phyloP scores from a whole-genome alignment of 2,329 filamentous ascomycete species.

The Penicillium concentricum region DNA sequence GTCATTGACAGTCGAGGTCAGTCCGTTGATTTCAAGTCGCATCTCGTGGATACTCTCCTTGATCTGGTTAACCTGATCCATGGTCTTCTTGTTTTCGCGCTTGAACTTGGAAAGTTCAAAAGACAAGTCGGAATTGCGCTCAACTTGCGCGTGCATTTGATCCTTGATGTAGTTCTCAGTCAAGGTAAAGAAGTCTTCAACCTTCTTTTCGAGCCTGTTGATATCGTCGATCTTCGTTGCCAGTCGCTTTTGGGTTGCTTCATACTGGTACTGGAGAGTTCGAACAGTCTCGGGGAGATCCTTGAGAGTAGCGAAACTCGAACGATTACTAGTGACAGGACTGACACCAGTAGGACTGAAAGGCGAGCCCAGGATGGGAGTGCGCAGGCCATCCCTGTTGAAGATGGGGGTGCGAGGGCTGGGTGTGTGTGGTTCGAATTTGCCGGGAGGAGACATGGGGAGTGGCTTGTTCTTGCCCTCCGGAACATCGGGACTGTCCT shows the following conservation, averaged over 20 bases:
- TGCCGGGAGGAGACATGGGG: not conserved
- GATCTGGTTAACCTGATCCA: not conserved
- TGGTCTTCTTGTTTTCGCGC: not conserved
- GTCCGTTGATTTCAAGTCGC: conserved; percentile 6
- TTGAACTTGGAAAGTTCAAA: not conserved
- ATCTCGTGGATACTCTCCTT: conserved; percentile 3
- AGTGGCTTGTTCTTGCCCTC: conserved; percentile 1
- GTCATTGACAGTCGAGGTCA: conserved; percentile 5
- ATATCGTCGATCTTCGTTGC: not conserved
- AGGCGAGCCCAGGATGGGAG: not conserved
- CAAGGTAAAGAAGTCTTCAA: not conserved
- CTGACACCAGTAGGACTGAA: not conserved
- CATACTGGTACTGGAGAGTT: not conserved
- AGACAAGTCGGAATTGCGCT: not conserved
- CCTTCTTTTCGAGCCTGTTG: not conserved
- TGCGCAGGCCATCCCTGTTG: not conserved
- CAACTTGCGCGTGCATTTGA: not conserved
- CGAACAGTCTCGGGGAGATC: not conserved
- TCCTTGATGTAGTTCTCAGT: not conserved
- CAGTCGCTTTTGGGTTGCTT: not conserved
- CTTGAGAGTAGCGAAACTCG: not conserved
- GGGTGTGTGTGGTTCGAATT: not conserved
- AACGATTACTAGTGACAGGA: not conserved
- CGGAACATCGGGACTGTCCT: not conserved
- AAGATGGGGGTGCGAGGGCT: not conserved